Conservation (phyloP, 2,329 filamentous ascomycete species). For the Harringtonia aguacate region DNA sequence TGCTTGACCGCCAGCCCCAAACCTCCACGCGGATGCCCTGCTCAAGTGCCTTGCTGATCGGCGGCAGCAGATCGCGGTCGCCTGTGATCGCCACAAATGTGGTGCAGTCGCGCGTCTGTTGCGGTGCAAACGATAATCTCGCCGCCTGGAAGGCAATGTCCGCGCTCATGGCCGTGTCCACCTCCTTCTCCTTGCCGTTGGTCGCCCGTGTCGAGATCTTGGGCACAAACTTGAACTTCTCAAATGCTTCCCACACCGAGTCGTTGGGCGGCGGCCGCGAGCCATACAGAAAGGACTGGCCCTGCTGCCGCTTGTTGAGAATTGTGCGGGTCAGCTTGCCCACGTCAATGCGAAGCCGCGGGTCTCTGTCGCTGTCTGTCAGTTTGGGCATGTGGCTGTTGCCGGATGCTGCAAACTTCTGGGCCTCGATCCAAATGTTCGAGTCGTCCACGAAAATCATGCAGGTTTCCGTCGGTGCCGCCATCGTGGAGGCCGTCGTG, state of each 20-base stretch:
- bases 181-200: slow-evolving; percentile 16
- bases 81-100: slow-evolving; percentile 16
- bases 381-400: slow-evolving; percentile 14
- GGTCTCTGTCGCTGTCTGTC: slow-evolving; percentile 12
- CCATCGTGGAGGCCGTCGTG: not conserved
- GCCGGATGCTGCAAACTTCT: slow-evolving; percentile 14
- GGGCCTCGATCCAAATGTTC: slow-evolving; percentile 16
- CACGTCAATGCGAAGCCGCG: slow-evolving; percentile 9
- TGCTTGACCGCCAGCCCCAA: slow-evolving; percentile 15
- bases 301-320: slow-evolving; percentile 8
- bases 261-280: slow-evolving; percentile 17
- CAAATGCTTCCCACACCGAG: slow-evolving; percentile 13
- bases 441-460: slow-evolving; percentile 16
- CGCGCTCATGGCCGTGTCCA: slow-evolving; percentile 15
- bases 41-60: slow-evolving; percentile 11
- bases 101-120: too few species aligned
- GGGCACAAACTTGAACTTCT: slow-evolving; percentile 10
- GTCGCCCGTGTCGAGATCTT: slow-evolving; percentile 13
- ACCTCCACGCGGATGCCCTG: slow-evolving; percentile 15
- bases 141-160: slow-evolving; percentile 8
- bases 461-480: slow-evolving; percentile 7
- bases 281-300: slow-evolving; percentile 14
- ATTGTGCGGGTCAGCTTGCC: slow-evolving; percentile 3
- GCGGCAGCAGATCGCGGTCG: slow-evolving; percentile 16
- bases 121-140: too few species aligned